Conservation (phyloP, 176 grass and related monocot genomes). For the Paspalum vaginatum region DNA sequence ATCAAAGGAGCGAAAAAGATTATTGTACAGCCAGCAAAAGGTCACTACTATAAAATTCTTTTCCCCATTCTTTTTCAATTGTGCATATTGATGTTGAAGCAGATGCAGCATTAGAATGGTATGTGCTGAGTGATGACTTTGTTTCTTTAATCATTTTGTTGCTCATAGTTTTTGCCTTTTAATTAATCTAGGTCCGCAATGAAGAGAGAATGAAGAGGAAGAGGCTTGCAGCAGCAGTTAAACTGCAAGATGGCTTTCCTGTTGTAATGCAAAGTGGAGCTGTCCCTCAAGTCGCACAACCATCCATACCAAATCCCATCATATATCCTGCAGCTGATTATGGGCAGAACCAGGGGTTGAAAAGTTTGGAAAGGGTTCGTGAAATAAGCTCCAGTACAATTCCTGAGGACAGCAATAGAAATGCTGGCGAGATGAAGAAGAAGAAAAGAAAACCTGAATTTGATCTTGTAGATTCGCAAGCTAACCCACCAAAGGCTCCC, state of each 20-base stretch:
- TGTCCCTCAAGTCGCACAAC: conserved; percentile 29
- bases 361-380: conserved; percentile 49
- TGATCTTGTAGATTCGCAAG: conserved; percentile 50
- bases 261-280: conserved; percentile 49
- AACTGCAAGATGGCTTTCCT: conserved; percentile 46
- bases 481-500: conserved; percentile 49
- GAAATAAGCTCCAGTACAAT: conserved; percentile 27
- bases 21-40: conserved; percentile 76
- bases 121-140: background rate
- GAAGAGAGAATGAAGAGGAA: conserved; percentile 88
- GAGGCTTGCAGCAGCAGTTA: conserved; percentile 58
- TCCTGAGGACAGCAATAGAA: conserved; percentile 45
- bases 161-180: conserved; percentile 11
- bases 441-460: conserved; percentile 65
- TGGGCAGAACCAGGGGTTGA: conserved; percentile 52
- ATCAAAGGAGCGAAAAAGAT: conserved; percentile 79
- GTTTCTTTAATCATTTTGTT: background rate
- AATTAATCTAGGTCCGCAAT: conserved; percentile 62
- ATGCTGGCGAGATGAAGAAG: conserved; percentile 58
- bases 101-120: conserved; percentile 11
- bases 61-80: conserved; percentile 10
- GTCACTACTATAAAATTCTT: conserved; percentile 46
- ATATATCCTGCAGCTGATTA: conserved; percentile 50
- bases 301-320: conserved; percentile 36
- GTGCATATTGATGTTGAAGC: conserved; percentile 13